Percentiles rank a stretch among this genome's conserved stretches.
Evolutionary conservation across 495 filamentous ascomycete species (phyloP).

Genomic region (Ramalina peruviana): DNA sequence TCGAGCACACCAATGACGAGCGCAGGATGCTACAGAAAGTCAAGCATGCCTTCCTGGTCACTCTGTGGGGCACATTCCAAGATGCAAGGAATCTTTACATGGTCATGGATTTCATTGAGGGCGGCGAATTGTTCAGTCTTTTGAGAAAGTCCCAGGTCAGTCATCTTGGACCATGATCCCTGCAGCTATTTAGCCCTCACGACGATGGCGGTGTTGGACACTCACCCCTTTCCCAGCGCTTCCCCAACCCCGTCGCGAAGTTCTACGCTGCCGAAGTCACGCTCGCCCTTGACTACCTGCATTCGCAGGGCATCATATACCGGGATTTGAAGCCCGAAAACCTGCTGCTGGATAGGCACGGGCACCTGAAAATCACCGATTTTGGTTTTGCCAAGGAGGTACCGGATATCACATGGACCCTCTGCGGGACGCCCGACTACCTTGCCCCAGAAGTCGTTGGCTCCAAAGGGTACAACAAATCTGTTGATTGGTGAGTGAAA

Average conservation of each 20-base stretch:
- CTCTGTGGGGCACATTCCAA: conserved; percentile 96
- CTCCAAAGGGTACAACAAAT: conserved; percentile 98
- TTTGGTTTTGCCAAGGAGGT: conserved; percentile 98
- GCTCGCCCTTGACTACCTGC: conserved; percentile 89
- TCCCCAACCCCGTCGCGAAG: conserved; percentile 96
- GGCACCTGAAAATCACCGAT: conserved; percentile 96
- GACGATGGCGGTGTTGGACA: not conserved
- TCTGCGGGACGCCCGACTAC: conserved; percentile 98
- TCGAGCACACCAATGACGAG: conserved; percentile 98
- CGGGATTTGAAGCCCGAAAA: conserved; percentile 96
- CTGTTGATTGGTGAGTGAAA: conserved; percentile 79
- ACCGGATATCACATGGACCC: conserved; percentile 96
- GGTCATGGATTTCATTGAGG: conserved; percentile 99
- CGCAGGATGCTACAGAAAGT: conserved; percentile 86
- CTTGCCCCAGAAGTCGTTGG: conserved; percentile 93
- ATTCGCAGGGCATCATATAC: conserved; percentile 90
- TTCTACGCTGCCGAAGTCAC: conserved; percentile 98
- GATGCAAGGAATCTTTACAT: conserved; percentile 93
- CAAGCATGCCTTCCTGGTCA: conserved; percentile 94
- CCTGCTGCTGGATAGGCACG: conserved; percentile 84
- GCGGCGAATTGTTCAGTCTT: conserved; percentile 90
- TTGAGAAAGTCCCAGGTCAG: conserved; percentile 91
- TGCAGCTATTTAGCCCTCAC: not conserved
- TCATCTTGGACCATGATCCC: conserved; percentile 6
- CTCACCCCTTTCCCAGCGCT: conserved; percentile 51